Evolutionary conservation across 768 basidiomycete genomes (phyloP).

Genomic region (Solioccasus polychromus): DNA sequence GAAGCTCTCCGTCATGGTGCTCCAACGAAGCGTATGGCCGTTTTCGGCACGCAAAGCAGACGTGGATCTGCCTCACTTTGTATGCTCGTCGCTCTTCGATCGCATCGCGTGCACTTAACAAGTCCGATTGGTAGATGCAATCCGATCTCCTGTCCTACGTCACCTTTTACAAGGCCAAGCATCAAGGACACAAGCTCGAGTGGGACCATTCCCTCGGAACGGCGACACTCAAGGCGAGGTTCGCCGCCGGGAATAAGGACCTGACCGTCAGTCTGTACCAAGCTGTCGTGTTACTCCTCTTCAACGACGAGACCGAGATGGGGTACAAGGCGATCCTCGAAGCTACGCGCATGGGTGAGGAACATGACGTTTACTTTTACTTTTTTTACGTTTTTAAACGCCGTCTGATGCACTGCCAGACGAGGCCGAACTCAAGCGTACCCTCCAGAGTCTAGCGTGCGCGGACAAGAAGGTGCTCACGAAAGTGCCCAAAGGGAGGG

Average conservation of each 20-base stretch:
- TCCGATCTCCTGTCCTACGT: conserved; percentile 59
- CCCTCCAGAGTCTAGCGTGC: conserved; percentile 88
- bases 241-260: conserved; percentile 73
- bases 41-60: conserved; percentile 53
- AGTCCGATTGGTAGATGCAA: conserved; percentile 58
- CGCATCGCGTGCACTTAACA: conserved; percentile 5
- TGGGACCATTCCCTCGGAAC: conserved; percentile 91
- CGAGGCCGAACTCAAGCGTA: conserved; percentile 69
- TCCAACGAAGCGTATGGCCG: conserved; percentile 91
- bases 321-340: conserved; percentile 65
- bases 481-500: conserved; percentile 76
- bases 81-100: conserved; percentile 30
- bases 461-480: conserved; percentile 85
- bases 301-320: conserved; percentile 67
- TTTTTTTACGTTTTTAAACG: too few species aligned
- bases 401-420: conserved; percentile 55
- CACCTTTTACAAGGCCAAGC: conserved; percentile 74
- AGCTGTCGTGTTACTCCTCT: conserved; percentile 79
- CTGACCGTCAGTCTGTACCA: conserved; percentile 90
- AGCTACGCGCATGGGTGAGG: conserved; percentile 70
- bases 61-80: conserved; percentile 52
- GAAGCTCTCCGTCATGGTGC: conserved; percentile 71
- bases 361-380: too few species aligned
- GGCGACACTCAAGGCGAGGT: conserved; percentile 68
- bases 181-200: conserved; percentile 70